Conservation (phyloP, 2,329 filamentous ascomycete genomes). For the Trichoderma sp. region DNA sequence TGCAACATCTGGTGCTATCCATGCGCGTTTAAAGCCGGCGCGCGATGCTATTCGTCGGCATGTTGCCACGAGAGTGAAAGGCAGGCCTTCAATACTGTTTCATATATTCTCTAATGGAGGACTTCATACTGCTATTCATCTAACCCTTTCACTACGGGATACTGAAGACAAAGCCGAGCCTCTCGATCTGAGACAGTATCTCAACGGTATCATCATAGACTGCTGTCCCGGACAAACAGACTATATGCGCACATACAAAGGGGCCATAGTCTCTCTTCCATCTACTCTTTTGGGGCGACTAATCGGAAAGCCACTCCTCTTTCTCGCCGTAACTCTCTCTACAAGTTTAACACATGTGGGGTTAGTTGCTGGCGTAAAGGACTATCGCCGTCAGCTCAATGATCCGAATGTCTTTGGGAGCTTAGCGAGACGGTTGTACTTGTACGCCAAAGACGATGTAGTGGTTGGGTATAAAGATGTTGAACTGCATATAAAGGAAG, state of each 20-base stretch:
- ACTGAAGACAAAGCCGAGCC: not conserved
- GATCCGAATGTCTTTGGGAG: not conserved
- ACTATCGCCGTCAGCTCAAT: not conserved
- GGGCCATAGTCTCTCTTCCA: not conserved
- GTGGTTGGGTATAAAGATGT: constrained; percentile 3
- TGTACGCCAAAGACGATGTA: constrained; percentile 1
- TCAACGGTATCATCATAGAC: not conserved
- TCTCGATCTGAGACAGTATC: not conserved
- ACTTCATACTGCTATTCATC: not conserved
- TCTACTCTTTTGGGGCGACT: not conserved
- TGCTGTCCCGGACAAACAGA: constrained; percentile 7
- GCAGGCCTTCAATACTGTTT: not conserved
- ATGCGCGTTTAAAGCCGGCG: not conserved
- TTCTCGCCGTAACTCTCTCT: not conserved
- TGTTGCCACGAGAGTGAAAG: not conserved
- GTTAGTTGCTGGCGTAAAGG: not conserved
- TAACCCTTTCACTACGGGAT: not conserved
- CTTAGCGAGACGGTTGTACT: not conserved
- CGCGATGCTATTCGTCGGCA: constrained; percentile 7
- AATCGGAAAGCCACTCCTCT: not conserved
- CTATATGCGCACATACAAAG: not conserved
- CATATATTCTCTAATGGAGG: constrained; percentile 19
- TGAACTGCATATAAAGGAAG: constrained; percentile 5
- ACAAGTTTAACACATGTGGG: not conserved
- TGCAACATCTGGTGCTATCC: not conserved